Evolutionary conservation across 352 stramenopile species (phyloP), one percentile per base, ranked within the genome.

Genomic region (Globisporangium canariense): DNA sequence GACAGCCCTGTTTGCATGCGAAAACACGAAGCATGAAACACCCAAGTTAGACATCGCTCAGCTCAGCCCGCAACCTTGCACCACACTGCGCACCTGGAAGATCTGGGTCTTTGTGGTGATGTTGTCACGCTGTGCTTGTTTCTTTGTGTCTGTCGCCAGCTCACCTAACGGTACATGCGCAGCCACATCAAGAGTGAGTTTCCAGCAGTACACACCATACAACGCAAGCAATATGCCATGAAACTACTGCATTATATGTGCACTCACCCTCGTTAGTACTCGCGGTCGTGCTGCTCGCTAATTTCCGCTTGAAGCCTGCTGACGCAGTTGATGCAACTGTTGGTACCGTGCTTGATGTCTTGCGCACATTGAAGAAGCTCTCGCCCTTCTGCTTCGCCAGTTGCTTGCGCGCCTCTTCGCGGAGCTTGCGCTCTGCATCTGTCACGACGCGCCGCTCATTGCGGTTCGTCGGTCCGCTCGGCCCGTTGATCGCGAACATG

Each of bases 401-500:
- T 57, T 69, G 28, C 58, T 41, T 76, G 51, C 34, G 75, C 63
- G 62, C 67, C 41, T 32, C 77, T 53, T 55, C 67, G 40, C 34
- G 74, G 56, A 46, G 67, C 70, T 58, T 74, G 62, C 20, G 60
- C 66, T 67, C 61, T 46, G 43, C 56, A 8, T 56, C 69, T 41
- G 62, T 87, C 58, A 68, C 76, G 16, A 78, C 62, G 45, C 73
- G 69, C 9, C 82, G 77, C 67, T 93, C 86, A 55, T 82, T 53
- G 18, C 81, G 76, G 41, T 60, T 71, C 32, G 81, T 90, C 20
- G 86, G 86, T 0, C 86, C 82, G 18, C 79, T 89, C 7, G 83
- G 83, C 0, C 86, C 83, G 68, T 93, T 94, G 43, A 93, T 83
- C 25, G 74, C 68, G 64, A 93, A 93, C 86, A 93, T 94, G 41